phyloP scores from a whole-genome alignment of 805 yeast species.

The Sporopachydermia lactativora region DNA sequence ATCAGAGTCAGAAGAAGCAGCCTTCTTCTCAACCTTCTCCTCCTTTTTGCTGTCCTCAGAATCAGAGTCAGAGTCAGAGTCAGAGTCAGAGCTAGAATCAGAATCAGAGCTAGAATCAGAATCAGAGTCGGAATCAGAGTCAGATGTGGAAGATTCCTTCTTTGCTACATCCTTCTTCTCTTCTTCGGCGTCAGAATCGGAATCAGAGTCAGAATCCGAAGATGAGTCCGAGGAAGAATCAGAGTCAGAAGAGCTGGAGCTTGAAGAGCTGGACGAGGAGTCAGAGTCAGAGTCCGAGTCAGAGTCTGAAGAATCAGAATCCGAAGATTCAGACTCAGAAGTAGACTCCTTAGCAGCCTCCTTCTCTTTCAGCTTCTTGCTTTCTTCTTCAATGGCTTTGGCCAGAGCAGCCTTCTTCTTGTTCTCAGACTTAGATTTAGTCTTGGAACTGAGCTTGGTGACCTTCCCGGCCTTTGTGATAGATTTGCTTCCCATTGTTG shows the following conservation, averaged over 20 bases:
- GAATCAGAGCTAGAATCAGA: conserved; percentile 12
- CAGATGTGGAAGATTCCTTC: conserved; percentile 6
- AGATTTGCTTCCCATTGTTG: neutral
- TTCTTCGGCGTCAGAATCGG: conserved; percentile 21
- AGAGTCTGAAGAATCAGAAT: conserved; percentile 16
- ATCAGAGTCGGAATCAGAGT: conserved; percentile 8
- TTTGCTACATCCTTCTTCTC: too few species aligned
- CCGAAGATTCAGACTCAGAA: conserved; percentile 17
- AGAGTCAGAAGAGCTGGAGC: conserved; percentile 8
- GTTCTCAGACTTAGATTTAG: conserved; percentile 15
- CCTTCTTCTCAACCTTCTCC: conserved; percentile 10
- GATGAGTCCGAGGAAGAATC: conserved; percentile 10
- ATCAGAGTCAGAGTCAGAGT: conserved; percentile 17
- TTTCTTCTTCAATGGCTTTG: conserved; percentile 7
- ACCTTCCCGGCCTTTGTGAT: conserved; percentile 8
- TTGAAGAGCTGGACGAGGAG: neutral
- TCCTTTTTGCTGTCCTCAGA: conserved; percentile 11
- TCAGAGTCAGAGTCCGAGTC: conserved; percentile 13
- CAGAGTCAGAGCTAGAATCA: conserved; percentile 16
- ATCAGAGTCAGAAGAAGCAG: conserved; percentile 14
- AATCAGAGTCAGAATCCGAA: conserved; percentile 15
- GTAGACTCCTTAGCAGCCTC: conserved; percentile 4
- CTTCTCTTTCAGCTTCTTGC: conserved; percentile 10
- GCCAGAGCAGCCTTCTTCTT: conserved; percentile 13
- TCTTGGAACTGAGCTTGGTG: conserved; percentile 19